These are phyloP conservation scores for Agaricus subrufescens DNA, from an alignment of 768 basidiomycete genomes.

Conservation along the genomic window DNA sequence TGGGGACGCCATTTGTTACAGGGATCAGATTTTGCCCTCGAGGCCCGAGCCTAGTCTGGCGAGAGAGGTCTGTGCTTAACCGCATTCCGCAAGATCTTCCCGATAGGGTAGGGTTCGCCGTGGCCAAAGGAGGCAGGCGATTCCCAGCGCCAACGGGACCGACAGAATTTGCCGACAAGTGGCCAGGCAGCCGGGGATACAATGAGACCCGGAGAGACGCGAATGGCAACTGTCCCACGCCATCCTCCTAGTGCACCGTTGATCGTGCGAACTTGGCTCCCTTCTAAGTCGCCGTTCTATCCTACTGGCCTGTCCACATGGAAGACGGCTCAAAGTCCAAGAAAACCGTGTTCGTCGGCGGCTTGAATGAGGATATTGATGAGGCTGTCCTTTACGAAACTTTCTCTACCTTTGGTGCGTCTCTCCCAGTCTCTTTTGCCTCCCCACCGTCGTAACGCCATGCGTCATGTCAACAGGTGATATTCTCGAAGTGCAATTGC, in stretches of 20 bases:
- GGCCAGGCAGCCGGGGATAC: conserved; percentile 6
- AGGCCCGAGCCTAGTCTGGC: conserved; percentile 27
- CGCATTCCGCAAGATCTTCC: conserved; percentile 27
- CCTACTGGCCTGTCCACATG: conserved; percentile 34
- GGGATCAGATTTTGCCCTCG: conserved; percentile 24
- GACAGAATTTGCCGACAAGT: conserved; percentile 5
- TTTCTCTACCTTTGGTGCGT: conserved; percentile 85
- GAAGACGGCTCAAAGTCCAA: conserved; percentile 83
- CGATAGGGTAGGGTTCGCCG: conserved; percentile 26
- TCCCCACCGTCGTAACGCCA: neutral
- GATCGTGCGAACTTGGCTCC: conserved; percentile 35
- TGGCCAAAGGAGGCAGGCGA: conserved; percentile 19
- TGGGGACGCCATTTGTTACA: conserved; percentile 15
- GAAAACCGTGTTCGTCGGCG: conserved; percentile 83
- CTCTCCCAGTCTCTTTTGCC: neutral
- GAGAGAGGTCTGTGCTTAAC: conserved; percentile 20
- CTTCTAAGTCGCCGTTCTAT: conserved; percentile 21
- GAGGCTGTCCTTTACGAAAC: conserved; percentile 70
- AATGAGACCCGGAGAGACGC: conserved; percentile 3
- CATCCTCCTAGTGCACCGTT: conserved; percentile 16
- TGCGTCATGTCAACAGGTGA: conserved; percentile 54
- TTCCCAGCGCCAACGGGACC: conserved; percentile 26
- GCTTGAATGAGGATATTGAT: conserved; percentile 79
- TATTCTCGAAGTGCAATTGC: conserved; percentile 88
- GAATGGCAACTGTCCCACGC: conserved; percentile 8